Evolutionary conservation across 805 yeast genomes (phyloP).

Genomic region (Metschnikowia colocasiae): DNA sequence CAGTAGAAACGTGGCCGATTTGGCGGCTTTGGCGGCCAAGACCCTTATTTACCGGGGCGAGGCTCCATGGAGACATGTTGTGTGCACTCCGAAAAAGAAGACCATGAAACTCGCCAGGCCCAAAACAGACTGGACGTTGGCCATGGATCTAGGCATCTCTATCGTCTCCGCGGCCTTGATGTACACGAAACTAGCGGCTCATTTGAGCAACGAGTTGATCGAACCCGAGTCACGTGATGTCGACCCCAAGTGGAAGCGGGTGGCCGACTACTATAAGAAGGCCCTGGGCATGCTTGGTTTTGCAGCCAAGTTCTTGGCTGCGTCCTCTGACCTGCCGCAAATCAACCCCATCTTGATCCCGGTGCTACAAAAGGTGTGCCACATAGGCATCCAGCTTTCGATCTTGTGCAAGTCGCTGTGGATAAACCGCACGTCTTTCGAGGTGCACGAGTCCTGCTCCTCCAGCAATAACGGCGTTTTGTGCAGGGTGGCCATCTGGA

Average conservation of each 20-base stretch:
- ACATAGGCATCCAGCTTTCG: slow-evolving; percentile 36
- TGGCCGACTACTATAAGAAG: slow-evolving; percentile 29
- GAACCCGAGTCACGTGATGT: slow-evolving; percentile 20
- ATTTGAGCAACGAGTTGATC: slow-evolving; percentile 34
- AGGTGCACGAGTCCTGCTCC: slow-evolving; percentile 10
- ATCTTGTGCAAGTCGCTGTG: slow-evolving; percentile 38
- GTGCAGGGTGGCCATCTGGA: slow-evolving; percentile 43
- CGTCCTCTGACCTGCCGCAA: not conserved
- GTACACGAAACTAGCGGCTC: slow-evolving; percentile 34
- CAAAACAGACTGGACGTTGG: slow-evolving; percentile 27
- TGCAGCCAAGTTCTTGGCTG: slow-evolving; percentile 18
- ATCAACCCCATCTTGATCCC: slow-evolving; percentile 10
- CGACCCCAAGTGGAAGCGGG: slow-evolving; percentile 37
- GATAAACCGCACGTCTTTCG: slow-evolving; percentile 26
- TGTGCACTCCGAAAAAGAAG: not conserved
- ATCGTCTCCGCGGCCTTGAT: slow-evolving; percentile 25
- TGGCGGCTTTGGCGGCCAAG: not conserved
- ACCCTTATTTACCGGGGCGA: not conserved
- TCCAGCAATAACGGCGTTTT: slow-evolving; percentile 37
- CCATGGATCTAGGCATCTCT: slow-evolving; percentile 28
- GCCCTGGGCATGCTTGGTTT: slow-evolving; percentile 27
- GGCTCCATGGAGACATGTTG: not conserved
- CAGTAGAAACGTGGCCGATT: not conserved
- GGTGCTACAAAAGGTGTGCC: slow-evolving; percentile 21
- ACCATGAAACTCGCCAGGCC: not conserved